Evolutionary conservation across 148 eudicot species (phyloP), one percentile per base, ranked within the genome.

Genomic region (Spergularia bocconei): DNA sequence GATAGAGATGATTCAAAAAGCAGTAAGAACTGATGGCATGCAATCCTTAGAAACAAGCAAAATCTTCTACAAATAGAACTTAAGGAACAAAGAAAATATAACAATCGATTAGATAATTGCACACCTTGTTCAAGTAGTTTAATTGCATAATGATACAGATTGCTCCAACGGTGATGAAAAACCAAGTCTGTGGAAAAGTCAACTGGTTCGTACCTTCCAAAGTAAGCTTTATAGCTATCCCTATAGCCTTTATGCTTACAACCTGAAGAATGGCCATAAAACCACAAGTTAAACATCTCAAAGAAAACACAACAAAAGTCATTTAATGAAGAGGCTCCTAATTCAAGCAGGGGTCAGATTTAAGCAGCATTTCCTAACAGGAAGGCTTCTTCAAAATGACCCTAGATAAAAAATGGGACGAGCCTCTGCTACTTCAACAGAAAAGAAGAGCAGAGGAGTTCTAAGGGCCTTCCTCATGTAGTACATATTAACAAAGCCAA

Each of bases 201-300:
- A 91, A 54, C 71, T 94, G 98, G 80, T 84, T 94, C 74, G 80
- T 85, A 23, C 98, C 98, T 67, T 87, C 91, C 58, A 94, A 65
- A 38, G 98, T 94, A 36, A 94, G 93, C 84, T 94, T 88, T 75
- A 94, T 80, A 33, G 96, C 93, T 75, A 91, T 94, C 74, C 98
- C 98, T 72, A 94, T 86, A n/a, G 98, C 98, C 86, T 94, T 94
- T 80, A 91, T 87, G 86, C 98, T 91, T 63, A 94, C 89, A 66
- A 94, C 97, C 98, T 94, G 81, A 75, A 80, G 63, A 70, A 44
- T 23, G 21, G 54, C 67, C 75, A 51, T 21, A 51, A 29, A 76
- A 75, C 58, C 61, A 57, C 29, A 80, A 38, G 6, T 16, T 58
- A 50, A 51, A 10, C 55, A 13, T 6, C 56, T 44, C 11, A 57